Evolutionary conservation across 2,329 filamentous ascomycete species (phyloP), one percentile per base, ranked within the genome.

Genomic region (Stromatinia cepivora): DNA sequence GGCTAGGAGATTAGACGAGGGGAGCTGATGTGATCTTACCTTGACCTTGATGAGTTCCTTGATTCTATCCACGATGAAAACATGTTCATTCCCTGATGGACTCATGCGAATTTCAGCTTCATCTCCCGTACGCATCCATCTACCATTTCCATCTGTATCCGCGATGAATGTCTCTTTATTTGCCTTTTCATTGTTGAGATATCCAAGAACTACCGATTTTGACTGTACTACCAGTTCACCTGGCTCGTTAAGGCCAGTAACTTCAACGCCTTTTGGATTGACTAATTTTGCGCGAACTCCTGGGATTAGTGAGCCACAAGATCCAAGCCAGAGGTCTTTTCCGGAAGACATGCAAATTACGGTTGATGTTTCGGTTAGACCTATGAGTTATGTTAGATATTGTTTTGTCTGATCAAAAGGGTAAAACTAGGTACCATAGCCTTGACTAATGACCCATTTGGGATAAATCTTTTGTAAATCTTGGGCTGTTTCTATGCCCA

Each of bases 171-270:
- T 95, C 78, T 96, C 92, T 65, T 86, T 84, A 28, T 89, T 96
- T 4, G 94, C 93, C 76, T 91, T 90, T 57, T 91, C 88, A 76
- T 97, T 97, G 81, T 96, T 91, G 66, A 97, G 81, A 75, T 97
- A 97, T 0, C 94, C 94, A 0, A 97, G 80, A 0, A 91, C 88
- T 1, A 96, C 87, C 0, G 89, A 89, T 0, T 93, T 93, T 0
- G 87, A 88, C 77, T 92, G 91, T 31, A 97, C 86, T 25, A 92
- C 84, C 20, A 97, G 85, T 79, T 97, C 94, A 48, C 94, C 94
- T 0, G 90, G 91, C 58, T 88, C 87, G 71, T 94, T 87, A 73
- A 74, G 72, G 10, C 82, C 85, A 0, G 86, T 90, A 68, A 95
- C 84, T 76, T 95, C 92, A 8, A 83, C 82, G 1, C 91, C 92